Evolutionary conservation across 2,329 filamentous ascomycete species (phyloP).

Genomic region (Albifimbria verrucaria): DNA sequence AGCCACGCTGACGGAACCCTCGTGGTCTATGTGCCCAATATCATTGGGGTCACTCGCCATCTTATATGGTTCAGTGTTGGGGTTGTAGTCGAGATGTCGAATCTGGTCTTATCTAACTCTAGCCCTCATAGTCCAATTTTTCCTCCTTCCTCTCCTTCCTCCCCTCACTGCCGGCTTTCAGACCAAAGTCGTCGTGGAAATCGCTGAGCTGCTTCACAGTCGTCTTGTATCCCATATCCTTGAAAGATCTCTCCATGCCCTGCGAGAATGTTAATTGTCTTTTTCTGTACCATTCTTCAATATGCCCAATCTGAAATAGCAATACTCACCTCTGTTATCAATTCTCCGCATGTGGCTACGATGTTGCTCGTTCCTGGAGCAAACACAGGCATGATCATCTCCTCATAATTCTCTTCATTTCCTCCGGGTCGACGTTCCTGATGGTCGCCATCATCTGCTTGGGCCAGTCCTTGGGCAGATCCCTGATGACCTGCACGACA

Average conservation of each 20-base stretch:
- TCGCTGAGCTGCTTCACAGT: constrained; percentile 69
- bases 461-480: constrained; percentile 73
- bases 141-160: constrained; percentile 49
- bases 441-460: constrained; percentile 74
- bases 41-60: no score
- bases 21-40: no score
- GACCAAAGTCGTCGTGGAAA: constrained; percentile 88
- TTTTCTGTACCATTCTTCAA: no score
- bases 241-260: constrained; percentile 73
- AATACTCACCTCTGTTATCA: constrained; percentile 85
- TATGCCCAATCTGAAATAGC: no score
- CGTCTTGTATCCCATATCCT: constrained; percentile 73
- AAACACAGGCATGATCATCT: constrained; percentile 78
- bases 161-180: constrained; percentile 65
- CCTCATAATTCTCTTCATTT: constrained; percentile 73
- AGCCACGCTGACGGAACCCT: no score
- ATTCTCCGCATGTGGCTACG: constrained; percentile 81
- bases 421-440: constrained; percentile 68
- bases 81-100: not conserved
- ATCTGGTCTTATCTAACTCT: constrained; percentile 4
- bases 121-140: constrained; percentile 39
- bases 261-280: constrained; percentile 32
- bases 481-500: constrained; percentile 73
- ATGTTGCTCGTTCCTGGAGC: constrained; percentile 76
- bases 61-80: no score